Conservation (phyloP, 129 eudicot species). For the Saussurea involucrata region DNA sequence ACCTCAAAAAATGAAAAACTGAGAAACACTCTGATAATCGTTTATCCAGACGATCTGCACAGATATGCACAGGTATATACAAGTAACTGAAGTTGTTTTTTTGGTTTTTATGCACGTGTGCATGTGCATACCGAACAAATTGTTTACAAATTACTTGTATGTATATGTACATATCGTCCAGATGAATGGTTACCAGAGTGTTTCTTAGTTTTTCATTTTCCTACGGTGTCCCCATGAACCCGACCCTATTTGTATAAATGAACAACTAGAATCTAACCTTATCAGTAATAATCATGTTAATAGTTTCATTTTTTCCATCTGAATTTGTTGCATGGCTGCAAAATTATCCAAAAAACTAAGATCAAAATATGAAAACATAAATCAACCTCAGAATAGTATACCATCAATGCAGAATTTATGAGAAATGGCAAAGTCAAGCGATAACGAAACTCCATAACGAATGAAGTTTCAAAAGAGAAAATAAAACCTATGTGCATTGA, state of each 20-base stretch:
- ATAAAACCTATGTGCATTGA: conserved; percentile 33
- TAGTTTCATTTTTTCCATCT: conserved; percentile 53
- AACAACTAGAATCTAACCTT: conserved; percentile 31
- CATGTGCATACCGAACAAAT: too few species aligned
- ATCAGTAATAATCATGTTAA: conserved; percentile 41
- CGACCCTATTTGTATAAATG: neutral
- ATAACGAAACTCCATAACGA: neutral
- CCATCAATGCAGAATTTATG: neutral
- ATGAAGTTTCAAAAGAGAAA: neutral
- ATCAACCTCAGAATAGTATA: neutral
- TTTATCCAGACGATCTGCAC: too few species aligned
- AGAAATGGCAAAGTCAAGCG: neutral
- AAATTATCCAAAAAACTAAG: neutral
- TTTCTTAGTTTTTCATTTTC: too few species aligned
- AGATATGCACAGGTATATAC: too few species aligned
- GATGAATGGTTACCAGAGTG: too few species aligned
- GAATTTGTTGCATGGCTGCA: conserved; percentile 33
- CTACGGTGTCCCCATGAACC: too few species aligned
- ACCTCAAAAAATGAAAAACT: too few species aligned
- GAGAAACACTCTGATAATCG: too few species aligned
- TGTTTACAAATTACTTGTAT: too few species aligned
- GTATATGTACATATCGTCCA: too few species aligned
- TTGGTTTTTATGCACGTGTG: too few species aligned
- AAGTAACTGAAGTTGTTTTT: too few species aligned
- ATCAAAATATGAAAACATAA: neutral